These are phyloP conservation scores for Anacardium occidentale DNA, from an alignment of 345 rosid species.

Conservation along the genomic window DNA sequence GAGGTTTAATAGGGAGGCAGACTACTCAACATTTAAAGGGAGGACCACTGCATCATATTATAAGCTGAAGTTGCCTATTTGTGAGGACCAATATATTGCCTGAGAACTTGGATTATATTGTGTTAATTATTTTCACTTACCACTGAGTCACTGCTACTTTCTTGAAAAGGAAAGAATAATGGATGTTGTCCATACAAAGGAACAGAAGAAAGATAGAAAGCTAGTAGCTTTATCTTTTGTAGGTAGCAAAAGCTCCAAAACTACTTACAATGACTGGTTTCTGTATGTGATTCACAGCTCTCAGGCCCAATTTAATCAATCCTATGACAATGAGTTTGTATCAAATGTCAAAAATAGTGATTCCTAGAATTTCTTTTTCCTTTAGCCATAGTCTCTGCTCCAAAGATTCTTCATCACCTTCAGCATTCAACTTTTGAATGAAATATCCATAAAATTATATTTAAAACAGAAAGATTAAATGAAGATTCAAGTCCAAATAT, in stretches of 20 bases:
- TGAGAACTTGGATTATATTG: slow-evolving; percentile 1
- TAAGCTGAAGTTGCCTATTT: not conserved
- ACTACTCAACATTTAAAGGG: not conserved
- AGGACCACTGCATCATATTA: not conserved
- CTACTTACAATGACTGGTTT: not conserved
- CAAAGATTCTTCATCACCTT: slow-evolving; percentile 5
- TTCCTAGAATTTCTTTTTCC: not conserved
- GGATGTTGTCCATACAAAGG: not conserved
- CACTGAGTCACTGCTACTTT: not conserved
- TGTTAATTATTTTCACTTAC: not conserved
- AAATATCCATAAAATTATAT: not conserved
- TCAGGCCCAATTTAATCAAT: slow-evolving; percentile 1
- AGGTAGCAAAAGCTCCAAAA: slow-evolving; percentile 14
- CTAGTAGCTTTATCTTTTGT: slow-evolving; percentile 5
- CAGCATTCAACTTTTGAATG: not conserved
- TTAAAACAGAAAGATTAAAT: not conserved
- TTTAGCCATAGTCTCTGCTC: not conserved
- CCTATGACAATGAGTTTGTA: not conserved
- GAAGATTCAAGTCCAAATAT: not conserved
- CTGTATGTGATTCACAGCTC: slow-evolving; percentile 1
- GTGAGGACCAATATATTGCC: not conserved
- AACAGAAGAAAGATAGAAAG: not conserved
- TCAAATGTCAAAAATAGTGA: not conserved
- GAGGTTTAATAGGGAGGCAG: slow-evolving; percentile 2
- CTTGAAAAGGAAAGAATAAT: not conserved